These are phyloP conservation scores for Diaporthe sp. DNA, from an alignment of 2,329 filamentous ascomycete genomes.

Conservation along the genomic window DNA sequence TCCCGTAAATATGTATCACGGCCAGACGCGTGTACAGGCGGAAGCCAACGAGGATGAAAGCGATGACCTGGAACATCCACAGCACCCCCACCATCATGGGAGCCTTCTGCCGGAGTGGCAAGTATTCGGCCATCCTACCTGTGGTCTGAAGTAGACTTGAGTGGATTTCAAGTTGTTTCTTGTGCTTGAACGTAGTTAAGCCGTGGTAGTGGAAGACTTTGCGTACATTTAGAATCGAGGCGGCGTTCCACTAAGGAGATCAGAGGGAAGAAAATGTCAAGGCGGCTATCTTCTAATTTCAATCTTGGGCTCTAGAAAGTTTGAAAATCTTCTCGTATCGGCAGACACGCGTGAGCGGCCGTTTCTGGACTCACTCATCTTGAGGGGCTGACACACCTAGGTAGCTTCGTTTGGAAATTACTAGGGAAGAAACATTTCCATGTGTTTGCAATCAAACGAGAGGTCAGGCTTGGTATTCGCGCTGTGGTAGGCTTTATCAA, in stretches of 20 bases:
- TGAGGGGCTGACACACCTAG: background rate
- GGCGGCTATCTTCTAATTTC: background rate
- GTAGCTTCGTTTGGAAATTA: background rate
- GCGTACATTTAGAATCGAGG: background rate
- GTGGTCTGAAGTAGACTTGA: accelerated
- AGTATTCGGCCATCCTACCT: background rate
- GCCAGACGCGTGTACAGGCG: constrained; percentile 38
- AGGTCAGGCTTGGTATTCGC: background rate
- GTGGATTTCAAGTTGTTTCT: background rate
- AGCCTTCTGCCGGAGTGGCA: background rate
- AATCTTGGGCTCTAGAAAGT: accelerated
- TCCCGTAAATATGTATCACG: constrained; percentile 37
- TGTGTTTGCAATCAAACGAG: background rate
- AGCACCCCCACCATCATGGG: constrained; percentile 32
- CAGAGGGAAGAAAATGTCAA: accelerated
- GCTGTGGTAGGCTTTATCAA: background rate
- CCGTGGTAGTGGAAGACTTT: background rate
- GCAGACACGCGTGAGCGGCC: background rate
- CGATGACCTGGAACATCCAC: constrained; percentile 38
- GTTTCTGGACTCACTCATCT: background rate
- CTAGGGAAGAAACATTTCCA: too few relatives aligned
- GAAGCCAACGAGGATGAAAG: constrained; percentile 37
- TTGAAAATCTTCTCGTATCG: background rate
- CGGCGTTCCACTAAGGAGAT: background rate
- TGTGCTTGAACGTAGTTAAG: background rate